These are phyloP conservation scores for Astrephomene gubernaculifera DNA, from an alignment of 139 green algal genomes.

Conservation along the genomic window DNA sequence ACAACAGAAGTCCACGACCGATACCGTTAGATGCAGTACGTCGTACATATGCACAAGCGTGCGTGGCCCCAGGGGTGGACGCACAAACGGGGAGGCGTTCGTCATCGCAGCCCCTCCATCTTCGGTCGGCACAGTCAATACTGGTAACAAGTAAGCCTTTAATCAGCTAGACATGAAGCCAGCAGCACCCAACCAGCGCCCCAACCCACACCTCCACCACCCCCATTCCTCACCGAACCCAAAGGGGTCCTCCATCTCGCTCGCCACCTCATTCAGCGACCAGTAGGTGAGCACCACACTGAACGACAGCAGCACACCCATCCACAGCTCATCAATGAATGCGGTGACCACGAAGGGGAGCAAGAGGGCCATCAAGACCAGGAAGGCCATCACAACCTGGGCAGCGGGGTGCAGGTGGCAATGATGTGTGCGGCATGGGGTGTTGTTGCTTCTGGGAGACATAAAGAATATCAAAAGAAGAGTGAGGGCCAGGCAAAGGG, in stretches of 20 bases:
- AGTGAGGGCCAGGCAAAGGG: neutral
- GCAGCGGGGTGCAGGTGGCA: neutral
- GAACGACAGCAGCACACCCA: slow-evolving; percentile 50
- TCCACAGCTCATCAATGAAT: slow-evolving; percentile 43
- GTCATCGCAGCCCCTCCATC: too few relatives aligned
- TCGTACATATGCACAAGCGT: too few relatives aligned
- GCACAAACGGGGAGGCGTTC: too few relatives aligned
- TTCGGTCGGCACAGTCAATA: too few relatives aligned
- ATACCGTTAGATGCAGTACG: neutral
- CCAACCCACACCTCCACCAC: neutral
- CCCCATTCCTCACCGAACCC: slow-evolving; percentile 7
- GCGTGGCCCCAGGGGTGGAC: too few relatives aligned
- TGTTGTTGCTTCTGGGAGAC: too few relatives aligned
- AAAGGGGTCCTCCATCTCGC: slow-evolving; percentile 68
- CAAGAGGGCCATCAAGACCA: slow-evolving; percentile 56
- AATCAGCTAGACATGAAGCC: too few relatives aligned
- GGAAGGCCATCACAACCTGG: slow-evolving; percentile 67
- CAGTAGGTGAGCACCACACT: slow-evolving; percentile 59
- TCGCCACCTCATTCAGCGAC: slow-evolving; percentile 62
- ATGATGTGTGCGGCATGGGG: too few relatives aligned
- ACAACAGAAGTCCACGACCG: neutral
- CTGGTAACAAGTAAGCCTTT: too few relatives aligned
- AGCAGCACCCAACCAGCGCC: neutral
- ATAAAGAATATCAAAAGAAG: too few relatives aligned
- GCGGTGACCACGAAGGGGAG: slow-evolving; percentile 54